A percentile compares a stretch with the other conserved stretches of the same genome.
phyloP scores from a whole-genome alignment of 163 green algal genomes.

The Scenedesmus sp. region DNA sequence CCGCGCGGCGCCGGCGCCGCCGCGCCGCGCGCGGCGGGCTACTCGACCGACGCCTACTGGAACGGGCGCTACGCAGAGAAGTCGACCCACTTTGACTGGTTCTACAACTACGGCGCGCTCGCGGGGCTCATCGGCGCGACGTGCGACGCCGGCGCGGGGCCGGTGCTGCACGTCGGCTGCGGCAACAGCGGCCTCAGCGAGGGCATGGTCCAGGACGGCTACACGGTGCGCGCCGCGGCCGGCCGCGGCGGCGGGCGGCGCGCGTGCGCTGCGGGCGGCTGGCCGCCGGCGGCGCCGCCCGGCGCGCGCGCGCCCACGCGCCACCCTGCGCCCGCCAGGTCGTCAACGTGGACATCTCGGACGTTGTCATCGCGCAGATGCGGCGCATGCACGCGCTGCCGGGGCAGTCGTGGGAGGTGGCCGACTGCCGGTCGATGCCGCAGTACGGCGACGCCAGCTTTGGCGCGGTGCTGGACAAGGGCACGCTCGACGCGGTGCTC shows the following conservation, averaged over 20 bases:
- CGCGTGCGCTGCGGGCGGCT: no score
- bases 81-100: constrained; percentile 48
- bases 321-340: constrained; percentile 16
- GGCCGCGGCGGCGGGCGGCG: no score
- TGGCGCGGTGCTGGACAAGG: constrained; percentile 60
- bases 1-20: neutral
- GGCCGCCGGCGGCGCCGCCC: no score
- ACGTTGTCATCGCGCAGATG: constrained; percentile 56
- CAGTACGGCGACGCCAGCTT: constrained; percentile 47
- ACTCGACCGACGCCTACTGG: constrained; percentile 43
- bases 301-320: no score
- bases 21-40: constrained; percentile 4
- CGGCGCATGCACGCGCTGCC: constrained; percentile 1
- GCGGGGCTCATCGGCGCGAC: constrained; percentile 8
- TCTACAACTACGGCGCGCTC: constrained; percentile 36
- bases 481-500: constrained; percentile 61
- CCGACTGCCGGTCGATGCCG: constrained; percentile 56
- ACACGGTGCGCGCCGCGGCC: neutral
- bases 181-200: constrained; percentile 49
- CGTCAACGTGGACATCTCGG: constrained; percentile 50
- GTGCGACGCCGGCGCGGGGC: neutral
- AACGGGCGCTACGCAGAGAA: constrained; percentile 35
- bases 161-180: constrained; percentile 52
- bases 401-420: constrained; percentile 42
- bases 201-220: constrained; percentile 52